Base-by-base conservation (phyloP, 768 basidiomycete species). In the Myochromella boudieri region DNA sequence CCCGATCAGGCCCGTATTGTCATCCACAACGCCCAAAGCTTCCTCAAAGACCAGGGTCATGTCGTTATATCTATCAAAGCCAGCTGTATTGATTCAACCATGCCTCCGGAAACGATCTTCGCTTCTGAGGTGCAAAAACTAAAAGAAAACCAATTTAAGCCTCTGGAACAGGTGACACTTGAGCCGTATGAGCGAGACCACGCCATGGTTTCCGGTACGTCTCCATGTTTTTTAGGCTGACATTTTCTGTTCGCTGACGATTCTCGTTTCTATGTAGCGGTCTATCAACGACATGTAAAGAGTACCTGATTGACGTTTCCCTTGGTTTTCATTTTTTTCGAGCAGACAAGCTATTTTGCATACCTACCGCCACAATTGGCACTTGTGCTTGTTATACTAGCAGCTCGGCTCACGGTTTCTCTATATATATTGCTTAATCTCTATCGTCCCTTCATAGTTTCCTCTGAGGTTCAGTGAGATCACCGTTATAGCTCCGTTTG, bases 1-100 rank as follows among this genome's bases (percentile, higher is more conserved):
- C 95, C 95, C 34, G 95, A 99, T 70, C 97, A 99, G 71, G 95
- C 95, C 2, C 93, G 95, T 75, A 97, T 98, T 60, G 91, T 98
- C 52, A 77, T 81, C 31, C 80, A 84, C 67, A 98, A 99, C 68
- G 91, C 95, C 0, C 85, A 97, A 58, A 84, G 85, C 66, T 99
- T 99, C 85, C 78, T 99, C 44, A 97, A 95, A 68, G 87, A 95
- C 66, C 82, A 80, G 24, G 97, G 97, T 2, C 91, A 97, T 59
- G 75, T 81, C 58, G 84, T 99, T 58, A 93, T 99, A 54, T 98
- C 95, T 44, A 97, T 99, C 80, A 99, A 99, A 75, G 97, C 97
- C 24, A 93, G 89, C 60, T 99, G 97, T 76, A 88, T 99, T 66
- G 97, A 99, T 68, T 97, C 93, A 33, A 97, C 95, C n/a, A 80